Percentiles rank a stretch among this genome's conserved stretches.
Evolutionary conservation across 2,329 filamentous ascomycete species (phyloP).

Genomic region (Sporothrix luriei): DNA sequence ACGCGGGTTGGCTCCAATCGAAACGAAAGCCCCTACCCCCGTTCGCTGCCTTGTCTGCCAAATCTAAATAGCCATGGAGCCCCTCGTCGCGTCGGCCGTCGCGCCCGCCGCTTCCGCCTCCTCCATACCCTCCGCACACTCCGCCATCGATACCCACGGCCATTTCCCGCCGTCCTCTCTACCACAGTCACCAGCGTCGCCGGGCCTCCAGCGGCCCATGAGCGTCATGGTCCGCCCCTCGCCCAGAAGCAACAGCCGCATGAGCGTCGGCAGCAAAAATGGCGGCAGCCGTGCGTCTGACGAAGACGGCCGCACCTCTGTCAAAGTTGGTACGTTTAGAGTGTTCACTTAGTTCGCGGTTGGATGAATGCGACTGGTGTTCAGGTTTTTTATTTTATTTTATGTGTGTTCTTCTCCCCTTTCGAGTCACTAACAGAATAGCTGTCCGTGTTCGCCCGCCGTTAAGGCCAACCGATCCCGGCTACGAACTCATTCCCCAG

Average conservation of each 20-base stretch:
- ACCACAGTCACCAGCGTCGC: slow-evolving; percentile 59
- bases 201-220: slow-evolving; percentile 69
- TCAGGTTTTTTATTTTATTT: too few relatives aligned
- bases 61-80: slow-evolving; percentile 32
- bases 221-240: slow-evolving; percentile 78
- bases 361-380: background rate
- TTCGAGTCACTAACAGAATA: slow-evolving; percentile 45
- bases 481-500: slow-evolving; percentile 92
- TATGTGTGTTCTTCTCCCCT: slow-evolving; percentile 30
- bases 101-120: slow-evolving; percentile 20
- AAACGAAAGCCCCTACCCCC: background rate
- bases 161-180: background rate
- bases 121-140: slow-evolving; percentile 24
- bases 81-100: slow-evolving; percentile 11
- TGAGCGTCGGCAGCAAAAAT: slow-evolving; percentile 79
- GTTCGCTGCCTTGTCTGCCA: background rate
- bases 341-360: background rate
- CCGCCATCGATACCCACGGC: slow-evolving; percentile 19
- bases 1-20: slow-evolving; percentile 28
- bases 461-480: slow-evolving; percentile 79
- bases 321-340: slow-evolving; percentile 84
- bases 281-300: slow-evolving; percentile 83
- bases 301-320: slow-evolving; percentile 85
- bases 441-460: slow-evolving; percentile 92
- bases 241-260: slow-evolving; percentile 74